A percentile compares a stretch with the other conserved stretches of the same genome.
Conservation (phyloP, 2,329 filamentous ascomycete species). For the Aspergillus pseudoviridinutans region DNA sequence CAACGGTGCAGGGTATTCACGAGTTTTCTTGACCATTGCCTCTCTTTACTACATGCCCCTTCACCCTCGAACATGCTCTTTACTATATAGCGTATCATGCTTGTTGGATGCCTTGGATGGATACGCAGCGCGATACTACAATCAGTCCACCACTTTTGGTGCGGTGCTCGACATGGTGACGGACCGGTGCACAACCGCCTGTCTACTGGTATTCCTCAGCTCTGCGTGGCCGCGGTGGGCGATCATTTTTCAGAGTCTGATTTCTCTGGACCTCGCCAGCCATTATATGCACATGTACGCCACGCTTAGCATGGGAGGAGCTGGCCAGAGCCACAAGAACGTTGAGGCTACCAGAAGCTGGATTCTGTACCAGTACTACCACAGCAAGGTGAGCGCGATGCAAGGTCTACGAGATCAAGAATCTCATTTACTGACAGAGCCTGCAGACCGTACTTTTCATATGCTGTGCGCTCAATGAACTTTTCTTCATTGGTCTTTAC, state of each 20-base stretch:
- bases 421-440: constrained; percentile 1
- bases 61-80: constrained; percentile 89
- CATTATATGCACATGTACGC: constrained; percentile 99
- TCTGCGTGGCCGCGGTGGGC: constrained; percentile 93
- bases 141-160: constrained; percentile 93
- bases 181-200: constrained; percentile 93
- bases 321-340: constrained; percentile 82
- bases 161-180: constrained; percentile 99
- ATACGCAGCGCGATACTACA: constrained; percentile 78
- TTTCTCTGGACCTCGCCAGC: constrained; percentile 87
- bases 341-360: constrained; percentile 83
- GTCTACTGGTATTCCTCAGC: constrained; percentile 88
- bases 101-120: constrained; percentile 94
- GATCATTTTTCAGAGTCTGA: constrained; percentile 89
- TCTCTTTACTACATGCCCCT: constrained; percentile 99
- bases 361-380: constrained; percentile 93
- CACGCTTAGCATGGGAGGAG: constrained; percentile 80
- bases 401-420: background rate
- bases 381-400: constrained; percentile 72
- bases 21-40: constrained; percentile 76
- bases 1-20: constrained; percentile 60
- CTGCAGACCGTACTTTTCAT: constrained; percentile 80
- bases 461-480: constrained; percentile 85
- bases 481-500: constrained; percentile 98
- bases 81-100: constrained; percentile 85